Percentiles rank a stretch among this genome's conserved stretches.
phyloP scores from a whole-genome alignment of 2,329 filamentous ascomycete genomes.

The Apiospora arundinis region DNA sequence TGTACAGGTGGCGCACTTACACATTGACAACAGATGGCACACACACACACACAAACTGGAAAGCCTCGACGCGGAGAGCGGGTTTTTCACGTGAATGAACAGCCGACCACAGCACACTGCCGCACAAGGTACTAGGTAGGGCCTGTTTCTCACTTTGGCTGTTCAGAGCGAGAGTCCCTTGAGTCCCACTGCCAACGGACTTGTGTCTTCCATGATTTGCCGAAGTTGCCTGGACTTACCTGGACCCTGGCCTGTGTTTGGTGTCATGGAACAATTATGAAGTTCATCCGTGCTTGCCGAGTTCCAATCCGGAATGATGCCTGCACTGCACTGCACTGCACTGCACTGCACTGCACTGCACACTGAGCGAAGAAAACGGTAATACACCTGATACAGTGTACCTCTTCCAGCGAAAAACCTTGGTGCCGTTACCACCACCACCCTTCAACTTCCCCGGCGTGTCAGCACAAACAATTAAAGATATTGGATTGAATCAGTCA shows the following conservation, averaged over 20 bases:
- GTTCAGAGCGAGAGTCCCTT: too few relatives aligned
- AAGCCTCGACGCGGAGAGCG: neutral
- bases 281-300: constrained; percentile 15
- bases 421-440: neutral
- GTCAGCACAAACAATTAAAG: constrained; percentile 13
- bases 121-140: too few relatives aligned
- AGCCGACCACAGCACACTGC: neutral
- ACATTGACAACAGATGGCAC: constrained; percentile 15
- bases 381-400: neutral
- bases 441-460: neutral
- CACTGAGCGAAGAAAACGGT: neutral
- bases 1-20: constrained; percentile 11
- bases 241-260: constrained; percentile 15
- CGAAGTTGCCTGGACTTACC: constrained; percentile 15
- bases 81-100: constrained; percentile 11
- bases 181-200: neutral
- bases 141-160: too few relatives aligned
- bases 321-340: neutral
- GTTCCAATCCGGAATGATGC: constrained; percentile 7
- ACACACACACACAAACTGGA: neutral
- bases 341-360: neutral
- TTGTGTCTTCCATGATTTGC: neutral
- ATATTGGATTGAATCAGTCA: neutral
- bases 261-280: constrained; percentile 17
- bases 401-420: neutral